Percentiles rank a stretch among this genome's conserved stretches.
phyloP scores from a whole-genome alignment of 805 yeast genomes.

The Kuraishia ogatae region DNA sequence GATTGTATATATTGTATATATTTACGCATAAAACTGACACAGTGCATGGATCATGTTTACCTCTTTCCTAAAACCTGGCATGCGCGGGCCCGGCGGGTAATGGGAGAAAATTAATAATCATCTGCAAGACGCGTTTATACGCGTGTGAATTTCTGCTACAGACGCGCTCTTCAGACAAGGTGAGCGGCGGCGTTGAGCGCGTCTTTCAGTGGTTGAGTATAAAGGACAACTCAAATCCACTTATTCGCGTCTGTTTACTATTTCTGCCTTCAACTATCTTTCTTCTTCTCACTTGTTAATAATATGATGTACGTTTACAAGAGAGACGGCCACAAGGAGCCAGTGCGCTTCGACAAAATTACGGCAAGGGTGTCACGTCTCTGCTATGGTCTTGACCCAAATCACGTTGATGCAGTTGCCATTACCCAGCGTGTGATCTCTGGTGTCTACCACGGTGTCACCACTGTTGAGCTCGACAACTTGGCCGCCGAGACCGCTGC shows the following conservation, averaged over 20 bases:
- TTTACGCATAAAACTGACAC: neutral
- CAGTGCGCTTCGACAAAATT: slow-evolving; percentile 92
- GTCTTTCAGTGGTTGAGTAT: neutral
- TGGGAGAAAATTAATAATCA: neutral
- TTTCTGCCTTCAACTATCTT: neutral
- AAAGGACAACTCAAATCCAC: neutral
- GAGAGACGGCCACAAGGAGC: slow-evolving; percentile 92
- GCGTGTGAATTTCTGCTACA: neutral
- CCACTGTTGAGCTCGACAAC: slow-evolving; percentile 78
- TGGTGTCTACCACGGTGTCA: slow-evolving; percentile 96
- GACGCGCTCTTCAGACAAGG: neutral
- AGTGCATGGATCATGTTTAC: neutral
- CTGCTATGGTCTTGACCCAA: slow-evolving; percentile 88
- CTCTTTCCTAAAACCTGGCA: neutral
- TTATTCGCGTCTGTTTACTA: neutral
- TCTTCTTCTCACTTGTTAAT: neutral
- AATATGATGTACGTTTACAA: slow-evolving; percentile 71
- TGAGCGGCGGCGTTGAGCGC: neutral
- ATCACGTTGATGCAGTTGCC: slow-evolving; percentile 90
- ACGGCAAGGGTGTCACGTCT: slow-evolving; percentile 91
- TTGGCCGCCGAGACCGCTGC: slow-evolving; percentile 95
- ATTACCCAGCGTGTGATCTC: slow-evolving; percentile 93
- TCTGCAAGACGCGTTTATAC: neutral
- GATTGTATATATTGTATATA: neutral
- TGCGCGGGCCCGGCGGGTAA: neutral